A percentile compares a stretch with the other conserved stretches of the same genome.
These are phyloP conservation scores for Jamesozyma gamospora DNA, from an alignment of 805 yeast species.

Conservation along the genomic window DNA sequence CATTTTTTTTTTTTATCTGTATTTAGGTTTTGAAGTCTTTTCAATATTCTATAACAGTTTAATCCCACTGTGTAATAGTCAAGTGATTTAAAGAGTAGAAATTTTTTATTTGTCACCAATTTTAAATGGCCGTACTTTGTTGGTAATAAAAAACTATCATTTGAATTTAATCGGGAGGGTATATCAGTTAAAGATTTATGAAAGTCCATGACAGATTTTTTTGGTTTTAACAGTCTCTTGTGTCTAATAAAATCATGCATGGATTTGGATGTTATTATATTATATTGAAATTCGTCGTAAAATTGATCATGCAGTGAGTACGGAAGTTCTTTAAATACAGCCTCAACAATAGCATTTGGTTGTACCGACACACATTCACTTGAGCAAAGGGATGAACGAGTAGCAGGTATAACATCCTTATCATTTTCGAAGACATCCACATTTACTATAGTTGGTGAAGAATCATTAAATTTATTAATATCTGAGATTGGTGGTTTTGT, in stretches of 20 bases:
- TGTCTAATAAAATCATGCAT: slow-evolving; percentile 32
- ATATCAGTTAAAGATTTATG: slow-evolving; percentile 3
- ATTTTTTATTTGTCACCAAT: slow-evolving; percentile 2
- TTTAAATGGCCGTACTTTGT: slow-evolving; percentile 18
- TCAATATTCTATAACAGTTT: not conserved
- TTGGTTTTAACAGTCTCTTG: slow-evolving; percentile 16
- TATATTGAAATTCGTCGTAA: slow-evolving; percentile 43
- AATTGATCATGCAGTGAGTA: slow-evolving; percentile 22
- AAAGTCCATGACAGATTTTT: slow-evolving; percentile 15
- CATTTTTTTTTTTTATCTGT: not conserved
- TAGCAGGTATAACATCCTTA: not conserved
- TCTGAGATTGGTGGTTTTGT: no score
- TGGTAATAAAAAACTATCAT: slow-evolving; percentile 5
- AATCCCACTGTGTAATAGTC: slow-evolving; percentile 6
- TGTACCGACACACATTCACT: not conserved
- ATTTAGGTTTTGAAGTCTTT: not conserved
- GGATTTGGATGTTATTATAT: slow-evolving; percentile 39
- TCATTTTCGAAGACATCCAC: slow-evolving; percentile 8
- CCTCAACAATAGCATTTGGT: not conserved
- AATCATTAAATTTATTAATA: slow-evolving; percentile 17
- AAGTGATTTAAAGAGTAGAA: slow-evolving; percentile 5
- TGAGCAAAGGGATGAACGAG: no score
- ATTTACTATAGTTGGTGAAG: slow-evolving; percentile 22
- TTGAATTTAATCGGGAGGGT: not conserved
- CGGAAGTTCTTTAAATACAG: slow-evolving; percentile 9